A percentile compares a stretch with the other conserved stretches of the same genome.
phyloP scores from a whole-genome alignment of 73 alveolate genomes.

The Paramecium bursaria region DNA sequence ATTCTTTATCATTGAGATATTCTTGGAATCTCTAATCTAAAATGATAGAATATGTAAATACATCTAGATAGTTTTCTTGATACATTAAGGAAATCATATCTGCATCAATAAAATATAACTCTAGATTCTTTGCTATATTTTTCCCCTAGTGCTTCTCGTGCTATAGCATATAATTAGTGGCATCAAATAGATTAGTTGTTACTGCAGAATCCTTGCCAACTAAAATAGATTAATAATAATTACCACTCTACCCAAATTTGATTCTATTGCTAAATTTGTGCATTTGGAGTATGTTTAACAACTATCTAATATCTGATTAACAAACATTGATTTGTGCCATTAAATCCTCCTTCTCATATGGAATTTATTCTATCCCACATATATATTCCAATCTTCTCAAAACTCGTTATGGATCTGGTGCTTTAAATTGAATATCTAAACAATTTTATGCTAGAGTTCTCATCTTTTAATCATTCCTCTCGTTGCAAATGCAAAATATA shows the following conservation, averaged over 20 bases:
- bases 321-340: constrained; percentile 85
- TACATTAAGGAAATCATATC: constrained; percentile 95
- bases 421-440: constrained; percentile 93
- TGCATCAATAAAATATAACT: constrained; percentile 93
- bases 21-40: no score
- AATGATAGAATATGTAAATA: no score
- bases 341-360: constrained; percentile 77
- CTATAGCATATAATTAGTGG: constrained; percentile 89
- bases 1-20: no score
- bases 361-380: constrained; percentile 87
- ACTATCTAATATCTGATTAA: constrained; percentile 92
- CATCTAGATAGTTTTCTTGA: constrained; percentile 91
- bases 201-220: constrained; percentile 87
- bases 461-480: constrained; percentile 87
- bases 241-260: constrained; percentile 62
- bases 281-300: constrained; percentile 91
- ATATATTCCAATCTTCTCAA: constrained; percentile 83
- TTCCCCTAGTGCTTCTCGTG: constrained; percentile 74
- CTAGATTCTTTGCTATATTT: constrained; percentile 83
- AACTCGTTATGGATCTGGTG: constrained; percentile 88
- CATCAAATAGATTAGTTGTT: constrained; percentile 92
- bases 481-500: constrained; percentile 97
- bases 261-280: constrained; percentile 76
- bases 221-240: constrained; percentile 40
- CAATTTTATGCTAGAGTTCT: constrained; percentile 89